Conservation (phyloP, 805 yeast genomes). For the Candida broadrunensis region DNA sequence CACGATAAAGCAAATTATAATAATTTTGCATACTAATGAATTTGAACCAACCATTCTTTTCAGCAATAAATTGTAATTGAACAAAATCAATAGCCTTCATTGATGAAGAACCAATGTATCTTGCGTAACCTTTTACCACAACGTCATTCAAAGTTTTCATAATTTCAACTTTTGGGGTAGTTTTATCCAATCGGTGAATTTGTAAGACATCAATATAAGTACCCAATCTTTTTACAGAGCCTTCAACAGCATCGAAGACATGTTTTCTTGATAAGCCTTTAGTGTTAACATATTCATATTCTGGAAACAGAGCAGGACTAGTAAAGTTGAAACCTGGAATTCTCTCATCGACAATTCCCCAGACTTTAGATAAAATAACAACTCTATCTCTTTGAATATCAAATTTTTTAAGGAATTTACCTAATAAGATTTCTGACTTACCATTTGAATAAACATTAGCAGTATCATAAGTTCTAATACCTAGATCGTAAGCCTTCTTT, state of each 20-base stretch:
- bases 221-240: slow-evolving; percentile 45
- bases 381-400: slow-evolving; percentile 17
- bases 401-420: slow-evolving; percentile 18
- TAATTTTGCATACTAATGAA: slow-evolving; percentile 59
- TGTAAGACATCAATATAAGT: slow-evolving; percentile 54
- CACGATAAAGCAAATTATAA: slow-evolving; percentile 57
- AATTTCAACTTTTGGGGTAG: slow-evolving; percentile 48
- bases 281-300: slow-evolving; percentile 21
- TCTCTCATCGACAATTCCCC: slow-evolving; percentile 8
- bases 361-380: slow-evolving; percentile 17
- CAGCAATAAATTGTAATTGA: slow-evolving; percentile 54
- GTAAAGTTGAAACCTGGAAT: slow-evolving; percentile 6
- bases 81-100: slow-evolving; percentile 58
- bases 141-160: slow-evolving; percentile 58
- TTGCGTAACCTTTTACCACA: slow-evolving; percentile 43
- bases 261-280: slow-evolving; percentile 42
- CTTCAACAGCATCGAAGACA: slow-evolving; percentile 43
- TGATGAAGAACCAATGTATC: slow-evolving; percentile 64
- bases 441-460: slow-evolving; percentile 23
- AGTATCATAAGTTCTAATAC: slow-evolving; percentile 23
- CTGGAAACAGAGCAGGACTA: slow-evolving; percentile 2
- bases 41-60: slow-evolving; percentile 53
- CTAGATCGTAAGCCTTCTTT: slow-evolving; percentile 22
- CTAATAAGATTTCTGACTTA: slow-evolving; percentile 14
- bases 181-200: slow-evolving; percentile 53